phyloP scores from a whole-genome alignment of 148 eudicot genomes.

The Selenicereus undatus region DNA sequence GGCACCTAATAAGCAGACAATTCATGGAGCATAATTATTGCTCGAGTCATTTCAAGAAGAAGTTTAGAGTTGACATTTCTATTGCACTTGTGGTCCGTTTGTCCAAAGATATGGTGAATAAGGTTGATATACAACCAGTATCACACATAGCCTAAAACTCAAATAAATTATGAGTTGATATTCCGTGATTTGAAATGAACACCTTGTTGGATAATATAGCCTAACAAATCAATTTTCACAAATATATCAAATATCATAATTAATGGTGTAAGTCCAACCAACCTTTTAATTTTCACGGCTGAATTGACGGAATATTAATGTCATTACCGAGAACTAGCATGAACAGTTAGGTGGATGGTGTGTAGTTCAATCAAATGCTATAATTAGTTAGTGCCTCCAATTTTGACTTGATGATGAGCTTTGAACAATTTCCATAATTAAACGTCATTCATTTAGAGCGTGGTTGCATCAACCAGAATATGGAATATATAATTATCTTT shows the following conservation, averaged over 20 bases:
- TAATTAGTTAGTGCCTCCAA: constrained; percentile 3
- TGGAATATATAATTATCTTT: too few species aligned
- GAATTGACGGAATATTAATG: background rate
- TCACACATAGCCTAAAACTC: too few species aligned
- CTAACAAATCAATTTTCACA: background rate
- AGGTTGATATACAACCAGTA: too few species aligned
- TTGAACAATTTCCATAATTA: background rate
- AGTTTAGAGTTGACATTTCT: too few species aligned
- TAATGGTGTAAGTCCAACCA: background rate
- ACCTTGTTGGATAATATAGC: background rate
- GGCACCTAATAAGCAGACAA: too few species aligned
- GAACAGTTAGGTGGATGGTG: constrained; percentile 7
- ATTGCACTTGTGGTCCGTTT: too few species aligned
- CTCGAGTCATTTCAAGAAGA: too few species aligned
- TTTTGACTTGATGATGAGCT: constrained; percentile 1
- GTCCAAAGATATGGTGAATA: too few species aligned
- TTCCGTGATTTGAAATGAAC: background rate
- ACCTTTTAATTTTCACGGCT: background rate
- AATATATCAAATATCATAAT: background rate
- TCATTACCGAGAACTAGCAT: background rate
- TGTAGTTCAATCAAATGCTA: background rate
- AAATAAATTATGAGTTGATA: background rate
- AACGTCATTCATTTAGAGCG: background rate
- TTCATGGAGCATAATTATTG: too few species aligned
- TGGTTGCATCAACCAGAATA: too few species aligned